Percentiles rank a stretch among this genome's conserved stretches.
Evolutionary conservation across 163 green algal species (phyloP).

Genomic region (Prototheca wickerhamii): DNA sequence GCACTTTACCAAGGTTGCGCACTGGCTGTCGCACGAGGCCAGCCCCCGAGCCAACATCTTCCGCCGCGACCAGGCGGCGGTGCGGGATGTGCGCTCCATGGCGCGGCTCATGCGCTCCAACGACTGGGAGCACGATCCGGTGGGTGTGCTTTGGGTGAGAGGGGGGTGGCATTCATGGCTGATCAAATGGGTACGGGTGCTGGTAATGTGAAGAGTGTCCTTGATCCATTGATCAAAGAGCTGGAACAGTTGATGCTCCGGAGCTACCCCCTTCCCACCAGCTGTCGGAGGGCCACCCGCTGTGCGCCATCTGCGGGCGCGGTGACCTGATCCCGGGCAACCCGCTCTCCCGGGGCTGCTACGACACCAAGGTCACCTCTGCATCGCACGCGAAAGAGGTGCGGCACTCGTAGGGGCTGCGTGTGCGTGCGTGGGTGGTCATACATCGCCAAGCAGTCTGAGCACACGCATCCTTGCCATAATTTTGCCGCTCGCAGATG

Average conservation of each 20-base stretch:
- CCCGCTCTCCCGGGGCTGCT: conserved; percentile 44
- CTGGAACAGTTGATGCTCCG: background rate
- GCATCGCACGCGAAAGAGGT: background rate
- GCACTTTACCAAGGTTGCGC: conserved; percentile 13
- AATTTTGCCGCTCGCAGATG: background rate
- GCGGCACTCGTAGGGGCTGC: background rate
- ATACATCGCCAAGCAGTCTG: background rate
- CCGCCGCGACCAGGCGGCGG: conserved; percentile 39
- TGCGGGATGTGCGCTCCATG: conserved; percentile 32
- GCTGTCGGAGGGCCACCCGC: conserved; percentile 23
- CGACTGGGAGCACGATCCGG: conserved; percentile 40
- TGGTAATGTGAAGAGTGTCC: too few relatives aligned
- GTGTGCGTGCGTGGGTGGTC: background rate
- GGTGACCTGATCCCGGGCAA: conserved; percentile 43
- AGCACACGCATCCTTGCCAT: background rate
- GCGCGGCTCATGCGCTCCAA: conserved; percentile 63
- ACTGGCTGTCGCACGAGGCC: conserved; percentile 43
- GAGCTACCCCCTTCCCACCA: conserved; percentile 1
- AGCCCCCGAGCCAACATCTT: conserved; percentile 59
- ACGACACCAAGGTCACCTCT: conserved; percentile 52
- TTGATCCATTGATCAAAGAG: background rate
- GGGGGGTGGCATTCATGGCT: too few relatives aligned
- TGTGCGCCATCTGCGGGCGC: conserved; percentile 44
- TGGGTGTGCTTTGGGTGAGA: background rate
- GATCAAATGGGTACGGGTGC: too few relatives aligned